A percentile compares a stretch with the other conserved stretches of the same genome.
These are phyloP conservation scores for Massarina eburnea DNA, from an alignment of 2,329 filamentous ascomycete species.

Conservation along the genomic window DNA sequence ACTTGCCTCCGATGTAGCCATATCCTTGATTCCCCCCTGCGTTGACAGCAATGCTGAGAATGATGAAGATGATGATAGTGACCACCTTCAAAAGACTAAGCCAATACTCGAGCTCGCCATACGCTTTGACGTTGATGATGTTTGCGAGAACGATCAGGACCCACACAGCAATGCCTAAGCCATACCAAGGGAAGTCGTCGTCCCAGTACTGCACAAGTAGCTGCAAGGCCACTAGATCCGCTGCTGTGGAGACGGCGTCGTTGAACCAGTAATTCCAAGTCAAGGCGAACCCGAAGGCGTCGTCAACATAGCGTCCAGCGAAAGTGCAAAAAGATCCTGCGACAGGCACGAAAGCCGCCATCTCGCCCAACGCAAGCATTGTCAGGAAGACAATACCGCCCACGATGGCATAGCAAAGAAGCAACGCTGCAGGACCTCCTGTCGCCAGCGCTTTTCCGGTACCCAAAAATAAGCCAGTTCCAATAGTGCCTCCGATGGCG, in stretches of 20 bases:
- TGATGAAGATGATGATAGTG: conserved; percentile 39
- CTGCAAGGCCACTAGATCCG: conserved; percentile 38
- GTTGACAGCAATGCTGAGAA: conserved; percentile 33
- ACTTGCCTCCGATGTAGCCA: conserved; percentile 58
- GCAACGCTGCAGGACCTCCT: conserved; percentile 42
- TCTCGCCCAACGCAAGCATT: conserved; percentile 42
- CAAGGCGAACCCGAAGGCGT: conserved; percentile 58
- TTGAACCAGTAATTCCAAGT: conserved; percentile 39
- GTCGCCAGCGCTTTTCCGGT: conserved; percentile 56
- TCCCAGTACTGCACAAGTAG: conserved; percentile 42
- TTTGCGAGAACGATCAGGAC: conserved; percentile 38
- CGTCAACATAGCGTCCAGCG: conserved; percentile 51
- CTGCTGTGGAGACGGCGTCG: conserved; percentile 35
- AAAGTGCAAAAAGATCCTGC: conserved; percentile 34
- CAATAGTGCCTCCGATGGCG: conserved; percentile 62
- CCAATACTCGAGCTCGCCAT: conserved; percentile 43
- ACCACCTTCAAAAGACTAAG: conserved; percentile 37
- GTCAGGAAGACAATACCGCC: conserved; percentile 35
- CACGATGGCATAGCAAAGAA: conserved; percentile 43
- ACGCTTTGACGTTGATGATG: conserved; percentile 40
- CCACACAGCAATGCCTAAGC: conserved; percentile 33
- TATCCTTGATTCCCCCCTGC: conserved; percentile 25
- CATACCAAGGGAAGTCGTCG: conserved; percentile 35
- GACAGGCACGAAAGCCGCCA: conserved; percentile 42
- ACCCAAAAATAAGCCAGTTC: conserved; percentile 62